Conservation (phyloP, 176 grass and related monocot genomes). For the Cenchrus americanus region DNA sequence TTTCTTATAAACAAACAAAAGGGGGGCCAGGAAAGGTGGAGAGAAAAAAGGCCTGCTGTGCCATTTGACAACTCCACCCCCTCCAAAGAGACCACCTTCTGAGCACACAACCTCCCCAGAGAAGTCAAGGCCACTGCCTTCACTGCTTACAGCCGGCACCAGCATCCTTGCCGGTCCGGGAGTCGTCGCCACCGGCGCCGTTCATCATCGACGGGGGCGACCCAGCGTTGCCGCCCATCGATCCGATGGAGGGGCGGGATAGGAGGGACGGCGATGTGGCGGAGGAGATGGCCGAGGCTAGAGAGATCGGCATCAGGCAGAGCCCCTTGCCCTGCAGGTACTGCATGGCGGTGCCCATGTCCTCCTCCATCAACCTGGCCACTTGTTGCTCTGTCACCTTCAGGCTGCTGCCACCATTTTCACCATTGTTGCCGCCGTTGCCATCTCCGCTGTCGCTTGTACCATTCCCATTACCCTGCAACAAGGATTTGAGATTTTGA, state of each 20-base stretch:
- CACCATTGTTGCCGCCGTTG: conserved; percentile 15
- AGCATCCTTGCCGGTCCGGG: conserved; percentile 7
- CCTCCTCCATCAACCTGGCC: conserved; percentile 90
- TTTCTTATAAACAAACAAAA: conserved; percentile 53
- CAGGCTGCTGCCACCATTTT: conserved; percentile 54
- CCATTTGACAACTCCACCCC: conserved; percentile 37
- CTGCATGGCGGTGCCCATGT: conserved; percentile 96
- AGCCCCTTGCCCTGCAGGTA: conserved; percentile 97
- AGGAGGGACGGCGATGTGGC: conserved; percentile 59
- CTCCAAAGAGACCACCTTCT: conserved; percentile 19
- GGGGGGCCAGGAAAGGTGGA: conserved; percentile 15
- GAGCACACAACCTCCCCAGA: background rate
- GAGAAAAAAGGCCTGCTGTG: background rate
- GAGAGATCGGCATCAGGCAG: conserved; percentile 93
- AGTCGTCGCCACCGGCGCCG: background rate
- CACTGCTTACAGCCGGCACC: conserved; percentile 28
- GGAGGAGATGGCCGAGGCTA: conserved; percentile 79
- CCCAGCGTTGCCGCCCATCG: background rate
- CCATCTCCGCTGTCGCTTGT: conserved; percentile 37
- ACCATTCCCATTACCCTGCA: conserved; percentile 44
- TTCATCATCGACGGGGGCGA: conserved; percentile 37
- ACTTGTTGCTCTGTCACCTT: conserved; percentile 84
- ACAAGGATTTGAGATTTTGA: background rate
- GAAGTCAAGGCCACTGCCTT: conserved; percentile 16
- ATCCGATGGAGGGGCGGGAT: conserved; percentile 31